These are phyloP conservation scores for Cutaneotrichosporon sp. DNA, from an alignment of 1,284 basidiomycete species.

Conservation along the genomic window DNA sequence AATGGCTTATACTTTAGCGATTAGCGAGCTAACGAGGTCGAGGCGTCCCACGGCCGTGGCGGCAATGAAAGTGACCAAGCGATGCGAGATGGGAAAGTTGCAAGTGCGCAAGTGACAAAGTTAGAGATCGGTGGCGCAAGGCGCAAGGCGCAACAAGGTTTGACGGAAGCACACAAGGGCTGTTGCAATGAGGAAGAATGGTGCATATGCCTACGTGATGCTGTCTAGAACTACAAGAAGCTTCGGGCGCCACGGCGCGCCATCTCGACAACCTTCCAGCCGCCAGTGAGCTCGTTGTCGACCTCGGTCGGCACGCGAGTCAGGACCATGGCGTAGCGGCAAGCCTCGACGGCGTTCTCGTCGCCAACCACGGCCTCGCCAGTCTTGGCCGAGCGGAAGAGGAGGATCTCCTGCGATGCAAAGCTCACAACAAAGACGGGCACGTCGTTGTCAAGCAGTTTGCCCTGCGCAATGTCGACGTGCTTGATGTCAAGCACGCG, in stretches of 20 bases:
- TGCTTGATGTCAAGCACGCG: conserved; percentile 91
- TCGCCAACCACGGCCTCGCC: conserved; percentile 81
- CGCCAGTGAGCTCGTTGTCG: conserved; percentile 88
- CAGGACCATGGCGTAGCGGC: conserved; percentile 87
- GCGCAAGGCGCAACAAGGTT: neutral
- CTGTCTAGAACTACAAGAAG: conserved; percentile 23
- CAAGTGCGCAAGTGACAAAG: no score
- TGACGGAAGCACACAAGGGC: neutral
- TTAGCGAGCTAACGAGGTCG: no score
- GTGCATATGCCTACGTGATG: conserved; percentile 5
- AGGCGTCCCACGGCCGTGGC: no score
- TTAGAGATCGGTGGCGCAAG: no score
- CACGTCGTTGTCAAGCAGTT: conserved; percentile 80
- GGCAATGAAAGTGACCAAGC: neutral
- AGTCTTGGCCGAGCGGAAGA: conserved; percentile 87
- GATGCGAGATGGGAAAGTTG: no score
- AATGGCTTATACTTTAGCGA: no score
- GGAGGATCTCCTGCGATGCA: conserved; percentile 86
- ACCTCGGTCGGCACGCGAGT: conserved; percentile 83
- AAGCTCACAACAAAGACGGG: conserved; percentile 95
- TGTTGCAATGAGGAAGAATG: neutral
- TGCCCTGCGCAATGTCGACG: conserved; percentile 76
- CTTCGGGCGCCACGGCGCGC: conserved; percentile 36
- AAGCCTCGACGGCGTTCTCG: conserved; percentile 86
- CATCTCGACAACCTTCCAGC: conserved; percentile 92